These are phyloP conservation scores for Cynanchum wilfordii DNA, from an alignment of 257 asterid genomes.

Conservation along the genomic window DNA sequence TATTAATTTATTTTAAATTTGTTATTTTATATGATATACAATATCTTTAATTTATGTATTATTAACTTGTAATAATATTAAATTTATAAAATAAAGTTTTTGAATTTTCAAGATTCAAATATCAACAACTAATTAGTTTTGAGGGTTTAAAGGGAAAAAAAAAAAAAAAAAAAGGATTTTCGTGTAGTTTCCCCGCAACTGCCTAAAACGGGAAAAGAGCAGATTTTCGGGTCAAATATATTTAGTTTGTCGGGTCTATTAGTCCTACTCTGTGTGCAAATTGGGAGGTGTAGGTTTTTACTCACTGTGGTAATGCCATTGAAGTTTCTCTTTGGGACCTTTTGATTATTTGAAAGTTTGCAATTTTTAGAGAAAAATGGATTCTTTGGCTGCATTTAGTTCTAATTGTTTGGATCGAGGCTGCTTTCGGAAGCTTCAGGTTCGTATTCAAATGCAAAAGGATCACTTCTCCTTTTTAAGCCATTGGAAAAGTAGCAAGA, in stretches of 20 bases:
- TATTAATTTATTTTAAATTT: too few relatives aligned
- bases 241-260: background rate
- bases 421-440: constrained; percentile 26
- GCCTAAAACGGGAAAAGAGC: background rate
- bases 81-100: too few relatives aligned
- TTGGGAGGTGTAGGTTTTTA: background rate
- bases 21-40: too few relatives aligned
- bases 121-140: too few relatives aligned
- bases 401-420: constrained; percentile 22
- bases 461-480: background rate
- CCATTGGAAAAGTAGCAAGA: background rate
- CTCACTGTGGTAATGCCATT: background rate
- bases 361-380: constrained; percentile 16
- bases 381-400: constrained; percentile 26
- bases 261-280: background rate
- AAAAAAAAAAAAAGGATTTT: too few relatives aligned
- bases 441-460: constrained; percentile 2
- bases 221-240: background rate
- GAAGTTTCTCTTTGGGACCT: background rate
- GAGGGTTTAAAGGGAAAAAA: too few relatives aligned
- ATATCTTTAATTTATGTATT: too few relatives aligned
- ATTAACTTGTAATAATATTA: too few relatives aligned
- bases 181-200: too few relatives aligned
- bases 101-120: too few relatives aligned
- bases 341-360: background rate